Base-by-base conservation (phyloP, 192 early-diverging fungal species). In the Podochytrium sp. region DNA sequence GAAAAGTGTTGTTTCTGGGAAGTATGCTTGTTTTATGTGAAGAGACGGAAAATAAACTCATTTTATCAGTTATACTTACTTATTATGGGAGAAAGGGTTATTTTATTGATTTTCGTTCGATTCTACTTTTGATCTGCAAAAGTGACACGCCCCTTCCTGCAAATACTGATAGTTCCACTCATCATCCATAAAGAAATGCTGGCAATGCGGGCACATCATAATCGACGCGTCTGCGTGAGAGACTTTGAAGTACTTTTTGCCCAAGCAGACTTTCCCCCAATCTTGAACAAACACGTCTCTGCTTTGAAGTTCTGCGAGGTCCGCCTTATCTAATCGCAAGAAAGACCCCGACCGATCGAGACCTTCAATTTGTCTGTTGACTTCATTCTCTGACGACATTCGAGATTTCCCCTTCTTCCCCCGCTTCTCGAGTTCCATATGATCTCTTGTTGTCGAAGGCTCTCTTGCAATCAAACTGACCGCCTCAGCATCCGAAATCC, bases 91-190 rank as follows among this genome's bases (percentile, higher is more conserved):
- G 25, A 55, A 20, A 23, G 23, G 7, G 25, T 55, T 55, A 1
- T 32, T 37, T 3, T 30, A n/a, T 14, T 49, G 14, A 49, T 49
- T 49, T n/a, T 20, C 16, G n/a, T 20, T 16, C 16, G 30, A n/a
- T 38, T 61, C 59, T 35, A 51, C 10, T 69, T 69, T 69, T 52
- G 66, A 38, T 33, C 81, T 43, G 69, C 86, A 88, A 58, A 87
- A 87, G 25, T 82, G 74, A 59, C 86, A 88, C 2, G 65, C 40
- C 32, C 83, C 83, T 27, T 84, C 59, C 27, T 76, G 58, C 16
- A 88, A 52, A 35, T 81, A 57, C 56, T 84, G 80, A 66, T 81
- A 85, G 30, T 76, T 73, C 84, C 85, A 88, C 67, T 88, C 86
- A 52, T 86, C 85, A 39, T 83, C 80, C 53, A 82, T 61, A 52